phyloP scores from a whole-genome alignment of 2,329 filamentous ascomycete species.

The Exophiala calicioides region DNA sequence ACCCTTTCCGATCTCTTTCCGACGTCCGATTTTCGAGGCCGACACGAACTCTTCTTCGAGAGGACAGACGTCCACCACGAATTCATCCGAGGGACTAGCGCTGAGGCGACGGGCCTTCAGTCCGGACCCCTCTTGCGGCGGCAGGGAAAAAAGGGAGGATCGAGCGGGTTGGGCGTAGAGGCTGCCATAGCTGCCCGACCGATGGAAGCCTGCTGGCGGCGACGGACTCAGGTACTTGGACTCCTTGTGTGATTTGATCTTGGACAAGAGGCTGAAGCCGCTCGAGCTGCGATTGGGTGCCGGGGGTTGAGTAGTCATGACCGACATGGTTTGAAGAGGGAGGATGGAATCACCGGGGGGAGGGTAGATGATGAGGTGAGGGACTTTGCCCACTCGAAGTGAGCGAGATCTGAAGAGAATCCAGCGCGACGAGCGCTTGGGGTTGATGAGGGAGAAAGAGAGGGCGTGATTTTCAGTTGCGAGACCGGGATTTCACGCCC shows the following conservation, averaged over 20 bases:
- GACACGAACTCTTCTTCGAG: slow-evolving; percentile 71
- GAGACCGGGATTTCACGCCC: slow-evolving; percentile 1
- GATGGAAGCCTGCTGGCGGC: slow-evolving; percentile 1
- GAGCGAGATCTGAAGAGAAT: slow-evolving; percentile 13
- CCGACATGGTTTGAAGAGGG: slow-evolving; percentile 10
- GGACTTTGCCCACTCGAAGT: slow-evolving; percentile 9
- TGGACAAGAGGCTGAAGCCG: slow-evolving; percentile 23
- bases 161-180: slow-evolving; percentile 6
- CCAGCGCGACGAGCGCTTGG: slow-evolving; percentile 8
- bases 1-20: slow-evolving; percentile 77
- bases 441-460: background rate
- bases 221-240: slow-evolving; percentile 16
- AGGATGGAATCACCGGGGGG: background rate
- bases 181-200: slow-evolving; percentile 21
- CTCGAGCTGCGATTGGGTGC: slow-evolving; percentile 17
- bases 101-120: slow-evolving; percentile 79
- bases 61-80: slow-evolving; percentile 69
- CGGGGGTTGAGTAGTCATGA: slow-evolving; percentile 18
- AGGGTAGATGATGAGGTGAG: slow-evolving; percentile 1
- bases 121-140: slow-evolving; percentile 70
- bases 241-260: slow-evolving; percentile 26
- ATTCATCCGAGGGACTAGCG: slow-evolving; percentile 71
- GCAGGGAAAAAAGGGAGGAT: slow-evolving; percentile 46
- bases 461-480: background rate
- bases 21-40: slow-evolving; percentile 68